phyloP scores from a whole-genome alignment of 2,329 filamentous ascomycete genomes.

The Sporothrix protearum region DNA sequence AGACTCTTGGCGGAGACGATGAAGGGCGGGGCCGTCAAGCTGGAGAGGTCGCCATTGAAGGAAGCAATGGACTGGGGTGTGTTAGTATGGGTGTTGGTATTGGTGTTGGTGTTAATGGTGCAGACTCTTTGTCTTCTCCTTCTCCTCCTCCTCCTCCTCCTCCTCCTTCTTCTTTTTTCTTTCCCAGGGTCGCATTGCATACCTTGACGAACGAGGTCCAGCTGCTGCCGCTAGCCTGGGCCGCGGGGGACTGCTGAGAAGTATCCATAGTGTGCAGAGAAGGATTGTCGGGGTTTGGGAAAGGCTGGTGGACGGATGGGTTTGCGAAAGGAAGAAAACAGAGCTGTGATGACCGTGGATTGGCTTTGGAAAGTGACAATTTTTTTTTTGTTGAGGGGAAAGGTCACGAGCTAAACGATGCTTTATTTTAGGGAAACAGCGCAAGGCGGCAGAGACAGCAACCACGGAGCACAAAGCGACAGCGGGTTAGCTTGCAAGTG shows the following conservation, averaged over 20 bases:
- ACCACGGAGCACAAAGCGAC: neutral
- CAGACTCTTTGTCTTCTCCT: neutral
- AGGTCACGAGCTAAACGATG: conserved; percentile 7
- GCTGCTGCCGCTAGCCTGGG: conserved; percentile 43
- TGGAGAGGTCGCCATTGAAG: conserved; percentile 78
- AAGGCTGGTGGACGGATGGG: neutral
- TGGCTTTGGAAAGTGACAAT: neutral
- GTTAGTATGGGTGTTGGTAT: neutral
- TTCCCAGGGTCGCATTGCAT: conserved; percentile 22
- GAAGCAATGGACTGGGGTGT: conserved; percentile 63
- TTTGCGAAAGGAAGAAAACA: neutral
- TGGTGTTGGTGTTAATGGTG: too few species aligned
- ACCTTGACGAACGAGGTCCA: conserved; percentile 55
- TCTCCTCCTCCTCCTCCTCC: neutral
- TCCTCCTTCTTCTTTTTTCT: too few species aligned
- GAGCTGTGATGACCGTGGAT: neutral
- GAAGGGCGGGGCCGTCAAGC: conserved; percentile 76
- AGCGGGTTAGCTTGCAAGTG: neutral
- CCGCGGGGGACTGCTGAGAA: conserved; percentile 29
- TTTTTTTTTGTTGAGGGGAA: conserved; percentile 11
- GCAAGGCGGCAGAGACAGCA: neutral
- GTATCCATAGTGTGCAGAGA: conserved; percentile 22
- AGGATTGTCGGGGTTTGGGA: neutral
- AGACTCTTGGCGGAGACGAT: conserved; percentile 75
- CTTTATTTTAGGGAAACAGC: neutral